A percentile compares a stretch with the other conserved stretches of the same genome.
phyloP scores from a whole-genome alignment of 257 asterid genomes.

The Solanum bulbocastanum region DNA sequence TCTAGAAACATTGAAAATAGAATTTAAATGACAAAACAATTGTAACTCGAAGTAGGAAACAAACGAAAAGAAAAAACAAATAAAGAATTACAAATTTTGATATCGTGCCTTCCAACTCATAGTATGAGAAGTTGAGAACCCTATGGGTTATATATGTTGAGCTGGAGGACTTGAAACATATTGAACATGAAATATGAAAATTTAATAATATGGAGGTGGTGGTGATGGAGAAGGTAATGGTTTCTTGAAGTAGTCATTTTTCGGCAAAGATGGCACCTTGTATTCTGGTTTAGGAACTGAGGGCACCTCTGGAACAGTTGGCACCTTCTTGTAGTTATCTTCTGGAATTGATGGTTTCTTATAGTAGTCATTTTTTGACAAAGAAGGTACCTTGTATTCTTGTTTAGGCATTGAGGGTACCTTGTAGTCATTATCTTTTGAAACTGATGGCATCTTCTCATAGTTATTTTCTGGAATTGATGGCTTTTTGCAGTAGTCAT shows the following conservation, averaged over 20 bases:
- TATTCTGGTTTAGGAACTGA: neutral
- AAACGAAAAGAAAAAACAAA: too few species aligned
- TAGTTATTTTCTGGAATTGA: too few species aligned
- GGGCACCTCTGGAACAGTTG: neutral
- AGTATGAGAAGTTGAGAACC: neutral
- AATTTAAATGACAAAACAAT: neutral
- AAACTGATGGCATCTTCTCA: too few species aligned
- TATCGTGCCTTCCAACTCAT: neutral
- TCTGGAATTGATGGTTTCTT: neutral
- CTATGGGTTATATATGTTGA: neutral
- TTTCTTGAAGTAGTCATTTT: neutral
- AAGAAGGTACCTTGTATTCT: neutral
- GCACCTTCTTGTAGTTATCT: neutral
- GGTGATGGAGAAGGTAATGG: neutral
- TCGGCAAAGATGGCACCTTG: neutral
- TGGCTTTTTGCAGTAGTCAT: too few species aligned
- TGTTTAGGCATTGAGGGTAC: neutral
- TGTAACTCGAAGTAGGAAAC: neutral
- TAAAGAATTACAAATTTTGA: neutral
- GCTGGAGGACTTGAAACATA: neutral
- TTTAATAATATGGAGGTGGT: neutral
- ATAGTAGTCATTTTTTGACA: neutral
- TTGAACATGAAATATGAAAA: neutral
- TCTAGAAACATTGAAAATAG: neutral
- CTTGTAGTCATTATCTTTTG: too few species aligned